phyloP scores from a whole-genome alignment of 805 yeast species.

The Candida maris region DNA sequence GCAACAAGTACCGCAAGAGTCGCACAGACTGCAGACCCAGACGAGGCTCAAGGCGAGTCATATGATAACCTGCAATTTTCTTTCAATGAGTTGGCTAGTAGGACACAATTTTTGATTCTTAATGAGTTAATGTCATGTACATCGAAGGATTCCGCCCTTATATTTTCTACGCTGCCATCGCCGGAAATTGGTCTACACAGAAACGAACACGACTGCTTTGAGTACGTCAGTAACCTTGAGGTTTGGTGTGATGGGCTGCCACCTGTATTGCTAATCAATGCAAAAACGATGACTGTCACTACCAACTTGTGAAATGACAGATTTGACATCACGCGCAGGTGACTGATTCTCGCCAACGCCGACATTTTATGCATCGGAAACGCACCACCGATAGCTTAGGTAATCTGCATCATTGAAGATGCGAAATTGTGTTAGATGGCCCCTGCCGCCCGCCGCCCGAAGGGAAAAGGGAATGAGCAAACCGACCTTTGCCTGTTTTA shows the following conservation, averaged over 20 bases:
- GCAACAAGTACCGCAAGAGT: not conserved
- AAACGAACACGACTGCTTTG: constrained; percentile 62
- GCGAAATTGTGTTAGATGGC: too few species aligned
- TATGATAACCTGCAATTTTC: constrained; percentile 33
- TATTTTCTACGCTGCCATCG: constrained; percentile 87
- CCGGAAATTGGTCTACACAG: constrained; percentile 81
- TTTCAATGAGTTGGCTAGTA: constrained; percentile 87
- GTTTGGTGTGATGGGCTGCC: constrained; percentile 82
- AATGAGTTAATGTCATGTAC: constrained; percentile 75
- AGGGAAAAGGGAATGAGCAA: too few species aligned
- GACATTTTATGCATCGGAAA: too few species aligned
- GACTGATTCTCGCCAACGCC: too few species aligned
- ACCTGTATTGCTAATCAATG: constrained; percentile 76
- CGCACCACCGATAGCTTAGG: too few species aligned
- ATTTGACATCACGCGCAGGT: too few species aligned
- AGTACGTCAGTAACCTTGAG: constrained; percentile 72
- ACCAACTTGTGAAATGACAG: constrained; percentile 64
- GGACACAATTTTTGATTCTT: constrained; percentile 83
- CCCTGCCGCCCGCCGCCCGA: too few species aligned
- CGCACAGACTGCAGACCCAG: constrained; percentile 2
- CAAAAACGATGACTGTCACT: constrained; percentile 94
- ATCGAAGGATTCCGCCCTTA: constrained; percentile 63
- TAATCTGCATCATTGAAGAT: too few species aligned
- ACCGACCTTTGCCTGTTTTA: too few species aligned
- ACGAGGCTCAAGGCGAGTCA: constrained; percentile 8